A percentile compares a stretch with the other conserved stretches of the same genome.
Conservation (phyloP, 331 rosid species). For the Stylosanthes scabra region DNA sequence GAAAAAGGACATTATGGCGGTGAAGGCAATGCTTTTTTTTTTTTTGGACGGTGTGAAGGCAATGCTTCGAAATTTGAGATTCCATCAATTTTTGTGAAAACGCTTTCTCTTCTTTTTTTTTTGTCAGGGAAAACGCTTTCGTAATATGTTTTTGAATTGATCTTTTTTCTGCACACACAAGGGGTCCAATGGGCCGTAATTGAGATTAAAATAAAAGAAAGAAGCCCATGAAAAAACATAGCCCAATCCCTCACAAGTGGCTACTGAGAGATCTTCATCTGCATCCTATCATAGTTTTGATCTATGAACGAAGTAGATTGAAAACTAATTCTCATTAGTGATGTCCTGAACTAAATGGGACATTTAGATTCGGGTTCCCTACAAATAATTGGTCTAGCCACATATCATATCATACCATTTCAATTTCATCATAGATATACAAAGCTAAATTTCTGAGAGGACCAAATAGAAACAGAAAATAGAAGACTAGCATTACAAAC, state of each 20-base stretch:
- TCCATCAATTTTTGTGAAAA: too few species aligned
- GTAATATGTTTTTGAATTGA: too few species aligned
- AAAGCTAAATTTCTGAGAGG: neutral
- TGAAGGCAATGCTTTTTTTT: too few species aligned
- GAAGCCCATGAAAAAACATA: too few species aligned
- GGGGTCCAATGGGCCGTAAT: neutral
- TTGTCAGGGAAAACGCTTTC: too few species aligned
- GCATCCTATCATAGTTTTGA: neutral
- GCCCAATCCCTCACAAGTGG: neutral
- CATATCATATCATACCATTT: neutral
- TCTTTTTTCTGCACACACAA: neutral
- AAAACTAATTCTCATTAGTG: neutral
- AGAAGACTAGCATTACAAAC: neutral
- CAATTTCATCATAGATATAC: neutral
- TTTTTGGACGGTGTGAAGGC: too few species aligned
- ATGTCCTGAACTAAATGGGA: neutral
- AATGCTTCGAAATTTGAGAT: too few species aligned
- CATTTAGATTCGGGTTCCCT: neutral
- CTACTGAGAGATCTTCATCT: neutral
- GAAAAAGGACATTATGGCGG: too few species aligned
- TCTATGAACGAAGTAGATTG: neutral
- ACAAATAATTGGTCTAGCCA: too few species aligned
- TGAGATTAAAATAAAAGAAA: neutral
- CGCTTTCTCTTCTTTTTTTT: too few species aligned
- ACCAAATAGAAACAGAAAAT: neutral